Percentiles rank a stretch among this genome's conserved stretches.
These are phyloP conservation scores for Herpetospermum pedunculosum DNA, from an alignment of 306 rosid species.

Conservation along the genomic window DNA sequence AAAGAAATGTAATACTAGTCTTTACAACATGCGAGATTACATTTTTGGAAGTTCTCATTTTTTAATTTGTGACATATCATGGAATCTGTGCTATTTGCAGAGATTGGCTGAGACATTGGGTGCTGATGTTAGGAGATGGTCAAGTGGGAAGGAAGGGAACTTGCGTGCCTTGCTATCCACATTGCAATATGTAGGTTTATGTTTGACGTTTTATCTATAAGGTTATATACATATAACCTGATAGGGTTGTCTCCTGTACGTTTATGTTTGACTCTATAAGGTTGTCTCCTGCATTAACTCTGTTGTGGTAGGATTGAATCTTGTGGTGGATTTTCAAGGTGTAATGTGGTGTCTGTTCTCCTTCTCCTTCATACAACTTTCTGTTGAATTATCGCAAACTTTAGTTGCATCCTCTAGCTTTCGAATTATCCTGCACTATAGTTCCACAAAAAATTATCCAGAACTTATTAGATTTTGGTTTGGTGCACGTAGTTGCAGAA, in stretches of 20 bases:
- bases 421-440: not conserved
- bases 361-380: not conserved
- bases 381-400: not conserved
- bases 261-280: slow-evolving; percentile 8
- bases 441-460: not conserved
- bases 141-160: slow-evolving; percentile 97
- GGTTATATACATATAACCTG: too few relatives aligned
- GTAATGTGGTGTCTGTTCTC: not conserved
- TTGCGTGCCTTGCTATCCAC: slow-evolving; percentile 96
- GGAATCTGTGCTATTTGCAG: slow-evolving; percentile 43
- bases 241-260: slow-evolving; percentile 11
- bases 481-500: not conserved
- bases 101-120: slow-evolving; percentile 88
- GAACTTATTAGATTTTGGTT: not conserved
- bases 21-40: not conserved
- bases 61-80: slow-evolving; percentile 16
- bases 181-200: slow-evolving; percentile 83
- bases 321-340: not conserved
- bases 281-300: not conserved
- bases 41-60: slow-evolving; percentile 9
- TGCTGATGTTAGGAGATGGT: slow-evolving; percentile 96
- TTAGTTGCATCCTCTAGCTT: not conserved
- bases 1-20: slow-evolving; percentile 57
- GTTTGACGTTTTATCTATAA: not conserved
- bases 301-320: not conserved